Evolutionary conservation across 2,329 filamentous ascomycete species (phyloP).

Genomic region (Phialophora expanda): DNA sequence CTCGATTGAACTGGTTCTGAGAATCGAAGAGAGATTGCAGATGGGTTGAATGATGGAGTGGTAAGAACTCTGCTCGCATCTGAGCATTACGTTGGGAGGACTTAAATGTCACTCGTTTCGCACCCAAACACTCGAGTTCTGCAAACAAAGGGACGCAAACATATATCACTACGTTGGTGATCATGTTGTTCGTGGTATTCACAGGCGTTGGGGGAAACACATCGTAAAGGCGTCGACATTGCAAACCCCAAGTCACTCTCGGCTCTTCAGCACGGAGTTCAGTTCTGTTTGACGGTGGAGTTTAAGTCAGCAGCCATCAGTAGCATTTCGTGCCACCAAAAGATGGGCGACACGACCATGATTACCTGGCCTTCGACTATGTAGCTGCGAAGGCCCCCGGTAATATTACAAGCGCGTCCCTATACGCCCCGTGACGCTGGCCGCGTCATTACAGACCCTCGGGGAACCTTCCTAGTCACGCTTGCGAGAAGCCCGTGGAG

Average conservation of each 20-base stretch:
- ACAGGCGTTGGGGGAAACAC: background rate
- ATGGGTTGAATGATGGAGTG: background rate
- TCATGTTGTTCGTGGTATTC: background rate
- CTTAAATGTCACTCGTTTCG: background rate
- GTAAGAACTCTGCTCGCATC: background rate
- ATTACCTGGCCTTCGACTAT: background rate
- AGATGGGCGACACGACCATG: background rate
- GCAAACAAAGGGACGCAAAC: background rate
- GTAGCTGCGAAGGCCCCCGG: too few relatives aligned
- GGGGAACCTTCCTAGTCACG: too few relatives aligned
- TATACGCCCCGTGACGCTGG: too few relatives aligned
- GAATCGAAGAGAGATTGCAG: background rate
- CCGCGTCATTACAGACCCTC: too few relatives aligned
- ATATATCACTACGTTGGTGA: background rate
- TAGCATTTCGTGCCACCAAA: background rate
- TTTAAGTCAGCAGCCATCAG: background rate
- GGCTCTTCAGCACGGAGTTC: background rate
- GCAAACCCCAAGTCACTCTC: background rate
- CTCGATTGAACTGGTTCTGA: background rate
- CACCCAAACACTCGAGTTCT: background rate
- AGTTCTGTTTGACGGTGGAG: background rate
- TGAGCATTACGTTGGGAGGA: background rate
- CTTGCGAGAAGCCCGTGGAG: too few relatives aligned
- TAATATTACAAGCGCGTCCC: too few relatives aligned
- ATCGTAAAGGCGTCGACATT: background rate